Evolutionary conservation across 495 filamentous ascomycete genomes (phyloP).

Genomic region (Penicillium tannophilum): DNA sequence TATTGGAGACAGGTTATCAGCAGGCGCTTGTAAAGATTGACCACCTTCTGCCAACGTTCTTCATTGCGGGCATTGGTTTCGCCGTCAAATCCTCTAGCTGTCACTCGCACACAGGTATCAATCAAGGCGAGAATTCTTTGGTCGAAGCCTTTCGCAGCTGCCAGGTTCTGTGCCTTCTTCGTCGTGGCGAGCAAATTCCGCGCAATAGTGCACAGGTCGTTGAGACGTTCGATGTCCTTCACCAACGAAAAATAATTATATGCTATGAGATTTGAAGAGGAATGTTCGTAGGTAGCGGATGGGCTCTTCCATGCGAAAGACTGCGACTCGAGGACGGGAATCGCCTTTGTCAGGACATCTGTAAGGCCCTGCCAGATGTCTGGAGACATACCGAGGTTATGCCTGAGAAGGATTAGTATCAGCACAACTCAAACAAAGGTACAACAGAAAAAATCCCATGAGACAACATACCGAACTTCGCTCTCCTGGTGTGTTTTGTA

Average conservation of each 20-base stretch:
- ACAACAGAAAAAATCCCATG: not conserved
- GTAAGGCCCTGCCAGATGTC: slow-evolving; percentile 72
- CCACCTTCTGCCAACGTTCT: slow-evolving; percentile 72
- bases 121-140: slow-evolving; percentile 81
- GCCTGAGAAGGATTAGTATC: slow-evolving; percentile 22
- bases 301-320: slow-evolving; percentile 62
- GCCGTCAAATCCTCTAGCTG: slow-evolving; percentile 86
- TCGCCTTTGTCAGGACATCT: slow-evolving; percentile 60
- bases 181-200: slow-evolving; percentile 83
- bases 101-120: slow-evolving; percentile 82
- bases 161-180: slow-evolving; percentile 83
- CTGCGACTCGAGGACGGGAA: slow-evolving; percentile 63
- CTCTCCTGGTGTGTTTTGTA: slow-evolving; percentile 56
- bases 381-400: slow-evolving; percentile 56
- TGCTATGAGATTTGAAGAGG: slow-evolving; percentile 70
- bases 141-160: slow-evolving; percentile 75
- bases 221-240: slow-evolving; percentile 80
- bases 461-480: slow-evolving; percentile 44
- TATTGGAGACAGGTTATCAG: slow-evolving; percentile 88
- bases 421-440: not conserved
- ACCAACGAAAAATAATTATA: slow-evolving; percentile 73
- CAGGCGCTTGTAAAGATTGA: slow-evolving; percentile 79
- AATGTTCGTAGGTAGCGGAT: slow-evolving; percentile 57
- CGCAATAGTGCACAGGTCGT: slow-evolving; percentile 81
- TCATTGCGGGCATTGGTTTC: slow-evolving; percentile 67